Evolutionary conservation across 2,329 filamentous ascomycete species (phyloP).

Genomic region (Clonostachys sp.): DNA sequence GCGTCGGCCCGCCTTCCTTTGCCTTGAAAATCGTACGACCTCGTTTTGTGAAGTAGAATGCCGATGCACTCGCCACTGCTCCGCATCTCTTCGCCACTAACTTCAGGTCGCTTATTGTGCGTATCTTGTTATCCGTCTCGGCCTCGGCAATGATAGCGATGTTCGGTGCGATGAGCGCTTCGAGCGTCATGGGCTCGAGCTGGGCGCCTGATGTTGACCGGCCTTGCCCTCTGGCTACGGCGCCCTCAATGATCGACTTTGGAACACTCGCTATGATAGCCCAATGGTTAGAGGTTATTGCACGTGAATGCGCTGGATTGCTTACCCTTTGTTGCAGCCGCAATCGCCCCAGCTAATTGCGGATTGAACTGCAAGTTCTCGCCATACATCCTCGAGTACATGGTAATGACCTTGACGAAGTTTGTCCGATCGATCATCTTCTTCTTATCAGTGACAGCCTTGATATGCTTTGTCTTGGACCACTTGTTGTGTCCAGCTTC

Average conservation of each 20-base stretch:
- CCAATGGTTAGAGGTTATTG: background rate
- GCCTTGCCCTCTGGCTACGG: conserved; percentile 86
- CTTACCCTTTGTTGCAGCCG: conserved; percentile 72
- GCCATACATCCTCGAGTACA: conserved; percentile 76
- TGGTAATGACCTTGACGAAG: conserved; percentile 68
- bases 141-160: conserved; percentile 79
- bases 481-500: conserved; percentile 82
- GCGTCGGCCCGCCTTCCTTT: conserved; percentile 41
- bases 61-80: conserved; percentile 67
- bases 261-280: conserved; percentile 61
- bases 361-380: conserved; percentile 70
- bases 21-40: conserved; percentile 68
- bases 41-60: conserved; percentile 80
- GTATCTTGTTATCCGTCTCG: conserved; percentile 76
- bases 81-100: conserved; percentile 65
- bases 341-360: conserved; percentile 67
- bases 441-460: conserved; percentile 76
- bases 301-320: background rate
- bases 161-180: conserved; percentile 73
- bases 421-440: conserved; percentile 68
- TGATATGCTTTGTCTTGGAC: conserved; percentile 95
- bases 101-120: conserved; percentile 70
- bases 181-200: conserved; percentile 74
- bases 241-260: conserved; percentile 77
- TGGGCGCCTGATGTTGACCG: conserved; percentile 67